A percentile compares a stretch with the other conserved stretches of the same genome.
Conservation (phyloP, 2,329 filamentous ascomycete genomes). For the Alternaria dauci region DNA sequence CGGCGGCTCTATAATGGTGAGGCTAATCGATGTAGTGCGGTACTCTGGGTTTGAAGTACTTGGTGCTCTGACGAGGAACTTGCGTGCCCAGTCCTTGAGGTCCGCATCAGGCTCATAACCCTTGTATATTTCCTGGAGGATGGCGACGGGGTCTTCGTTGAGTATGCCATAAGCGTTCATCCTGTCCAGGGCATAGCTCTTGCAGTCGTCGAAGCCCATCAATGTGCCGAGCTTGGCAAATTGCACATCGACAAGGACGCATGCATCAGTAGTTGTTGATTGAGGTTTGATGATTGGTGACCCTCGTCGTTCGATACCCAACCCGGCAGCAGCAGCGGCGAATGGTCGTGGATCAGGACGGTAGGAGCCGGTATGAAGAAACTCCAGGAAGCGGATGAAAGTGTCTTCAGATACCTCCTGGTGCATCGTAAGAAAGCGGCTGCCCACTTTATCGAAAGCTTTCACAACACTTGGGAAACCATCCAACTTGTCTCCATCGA, state of each 20-base stretch:
- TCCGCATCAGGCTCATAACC: constrained; percentile 32
- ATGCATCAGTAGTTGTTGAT: constrained; percentile 11
- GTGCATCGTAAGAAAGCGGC: constrained; percentile 42
- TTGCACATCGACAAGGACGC: constrained; percentile 34
- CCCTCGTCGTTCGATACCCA: constrained; percentile 17
- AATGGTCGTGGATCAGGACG: constrained; percentile 26
- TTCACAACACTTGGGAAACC: constrained; percentile 40
- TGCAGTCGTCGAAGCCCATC: constrained; percentile 51
- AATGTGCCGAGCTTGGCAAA: constrained; percentile 45
- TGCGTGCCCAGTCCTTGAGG: constrained; percentile 32
- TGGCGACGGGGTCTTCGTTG: constrained; percentile 47
- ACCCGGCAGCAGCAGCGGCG: constrained; percentile 10
- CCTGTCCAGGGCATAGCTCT: constrained; percentile 43
- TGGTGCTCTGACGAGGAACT: constrained; percentile 28
- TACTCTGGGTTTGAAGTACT: neutral
- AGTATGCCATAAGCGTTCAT: constrained; percentile 43
- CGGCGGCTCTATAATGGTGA: constrained; percentile 18
- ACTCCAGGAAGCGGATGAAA: constrained; percentile 48
- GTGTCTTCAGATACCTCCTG: constrained; percentile 35
- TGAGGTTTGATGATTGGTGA: constrained; percentile 37
- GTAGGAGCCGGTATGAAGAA: constrained; percentile 37
- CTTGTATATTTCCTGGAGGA: constrained; percentile 49
- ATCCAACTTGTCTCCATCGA: constrained; percentile 39
- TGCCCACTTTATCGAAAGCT: constrained; percentile 37
- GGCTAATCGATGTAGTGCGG: neutral